phyloP scores from a whole-genome alignment of 75 land plant species.

The Selaginella moellendorffii region DNA sequence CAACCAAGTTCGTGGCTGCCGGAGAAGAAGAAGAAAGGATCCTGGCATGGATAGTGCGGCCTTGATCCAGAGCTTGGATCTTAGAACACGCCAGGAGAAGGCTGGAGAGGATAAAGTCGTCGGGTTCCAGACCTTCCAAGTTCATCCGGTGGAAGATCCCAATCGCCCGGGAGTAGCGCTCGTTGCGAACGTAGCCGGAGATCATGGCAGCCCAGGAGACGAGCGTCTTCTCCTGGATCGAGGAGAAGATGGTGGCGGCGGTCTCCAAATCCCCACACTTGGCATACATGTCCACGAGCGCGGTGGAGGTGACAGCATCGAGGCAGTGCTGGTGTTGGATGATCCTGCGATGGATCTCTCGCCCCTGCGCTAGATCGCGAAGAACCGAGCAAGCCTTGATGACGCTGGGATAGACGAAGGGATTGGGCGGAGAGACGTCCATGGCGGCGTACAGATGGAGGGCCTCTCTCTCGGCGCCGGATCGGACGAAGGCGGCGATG shows the following conservation, averaged over 20 bases:
- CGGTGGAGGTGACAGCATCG: background rate
- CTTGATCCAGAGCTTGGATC: background rate
- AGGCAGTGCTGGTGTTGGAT: background rate
- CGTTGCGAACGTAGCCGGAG: background rate
- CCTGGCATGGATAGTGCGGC: background rate
- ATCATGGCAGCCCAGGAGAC: slow-evolving; percentile 8
- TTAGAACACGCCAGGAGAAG: background rate
- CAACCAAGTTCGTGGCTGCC: background rate
- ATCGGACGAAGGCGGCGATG: background rate
- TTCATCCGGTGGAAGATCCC: background rate
- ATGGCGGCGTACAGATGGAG: background rate
- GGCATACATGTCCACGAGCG: slow-evolving; percentile 1
- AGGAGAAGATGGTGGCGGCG: background rate
- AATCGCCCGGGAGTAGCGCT: background rate
- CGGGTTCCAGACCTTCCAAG: background rate
- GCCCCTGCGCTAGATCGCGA: background rate
- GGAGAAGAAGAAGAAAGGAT: background rate
- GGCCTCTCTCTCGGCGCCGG: background rate
- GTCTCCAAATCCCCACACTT: slow-evolving; percentile 8
- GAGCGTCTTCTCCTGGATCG: background rate
- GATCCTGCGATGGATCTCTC: background rate
- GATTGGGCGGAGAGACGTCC: background rate
- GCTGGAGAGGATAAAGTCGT: background rate
- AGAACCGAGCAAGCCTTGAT: background rate
- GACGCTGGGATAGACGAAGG: background rate